Conservation (phyloP, 768 basidiomycete species). For the Ephemerocybe angulata region DNA sequence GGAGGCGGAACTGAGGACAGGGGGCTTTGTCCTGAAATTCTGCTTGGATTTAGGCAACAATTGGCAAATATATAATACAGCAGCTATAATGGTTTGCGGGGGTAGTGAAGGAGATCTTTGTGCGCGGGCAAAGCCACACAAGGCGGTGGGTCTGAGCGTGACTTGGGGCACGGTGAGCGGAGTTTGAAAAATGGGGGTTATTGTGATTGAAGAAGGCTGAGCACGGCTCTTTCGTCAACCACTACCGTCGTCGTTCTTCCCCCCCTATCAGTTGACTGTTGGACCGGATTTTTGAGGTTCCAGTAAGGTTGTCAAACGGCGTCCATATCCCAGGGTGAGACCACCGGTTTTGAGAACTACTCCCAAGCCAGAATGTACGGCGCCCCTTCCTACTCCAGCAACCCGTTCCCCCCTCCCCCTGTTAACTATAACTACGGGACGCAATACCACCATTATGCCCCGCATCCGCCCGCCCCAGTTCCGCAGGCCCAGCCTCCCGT, state of each 20-base stretch:
- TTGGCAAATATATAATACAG: too few relatives aligned
- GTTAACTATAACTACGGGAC: slow-evolving; percentile 39
- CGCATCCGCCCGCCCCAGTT: slow-evolving; percentile 44
- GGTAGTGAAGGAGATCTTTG: too few relatives aligned
- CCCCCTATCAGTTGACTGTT: slow-evolving; percentile 2
- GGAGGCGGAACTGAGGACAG: too few relatives aligned
- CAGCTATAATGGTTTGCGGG: too few relatives aligned
- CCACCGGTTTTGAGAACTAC: slow-evolving; percentile 22
- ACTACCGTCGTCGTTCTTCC: slow-evolving; percentile 17
- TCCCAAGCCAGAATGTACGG: slow-evolving; percentile 35
- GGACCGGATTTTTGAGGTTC: slow-evolving; percentile 3
- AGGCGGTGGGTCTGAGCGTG: too few relatives aligned
- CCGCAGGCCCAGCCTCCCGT: slow-evolving; percentile 33
- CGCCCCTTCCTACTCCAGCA: slow-evolving; percentile 50
- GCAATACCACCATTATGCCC: slow-evolving; percentile 33
- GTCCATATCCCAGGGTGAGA: slow-evolving; percentile 5
- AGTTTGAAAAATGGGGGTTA: slow-evolving; percentile 13
- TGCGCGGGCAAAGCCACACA: too few relatives aligned
- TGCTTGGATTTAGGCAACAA: too few relatives aligned
- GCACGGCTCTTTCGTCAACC: slow-evolving; percentile 13
- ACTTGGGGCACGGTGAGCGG: slow-evolving; percentile 6
- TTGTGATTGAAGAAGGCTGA: slow-evolving; percentile 9
- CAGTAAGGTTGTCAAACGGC: neutral
- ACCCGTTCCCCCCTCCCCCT: slow-evolving; percentile 42
- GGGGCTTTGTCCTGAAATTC: too few relatives aligned